Evolutionary conservation across 768 basidiomycete genomes (phyloP).

Genomic region (Fibroporia radiculosa): DNA sequence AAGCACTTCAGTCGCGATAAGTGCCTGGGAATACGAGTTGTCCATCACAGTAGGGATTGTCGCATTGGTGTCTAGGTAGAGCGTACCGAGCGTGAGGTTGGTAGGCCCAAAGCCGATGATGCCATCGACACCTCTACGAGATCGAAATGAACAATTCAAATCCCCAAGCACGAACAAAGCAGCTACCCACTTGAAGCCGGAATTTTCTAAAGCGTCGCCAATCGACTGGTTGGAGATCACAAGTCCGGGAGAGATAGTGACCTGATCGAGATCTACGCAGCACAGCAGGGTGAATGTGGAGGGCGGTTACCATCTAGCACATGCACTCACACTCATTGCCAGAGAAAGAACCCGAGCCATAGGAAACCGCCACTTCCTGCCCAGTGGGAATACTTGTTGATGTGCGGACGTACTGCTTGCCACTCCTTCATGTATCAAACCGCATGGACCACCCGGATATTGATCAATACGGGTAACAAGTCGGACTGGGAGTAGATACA

Average conservation of each 20-base stretch:
- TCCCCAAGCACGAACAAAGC: neutral
- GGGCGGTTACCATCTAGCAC: neutral
- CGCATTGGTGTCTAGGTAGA: neutral
- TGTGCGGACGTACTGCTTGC: slow-evolving; percentile 34
- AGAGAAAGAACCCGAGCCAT: slow-evolving; percentile 43
- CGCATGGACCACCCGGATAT: neutral
- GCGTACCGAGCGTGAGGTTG: slow-evolving; percentile 22
- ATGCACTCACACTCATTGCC: slow-evolving; percentile 21
- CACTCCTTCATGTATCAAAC: slow-evolving; percentile 21
- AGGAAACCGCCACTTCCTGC: slow-evolving; percentile 32
- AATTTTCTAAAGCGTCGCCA: slow-evolving; percentile 25
- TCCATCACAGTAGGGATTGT: slow-evolving; percentile 28
- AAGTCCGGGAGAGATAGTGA: slow-evolving; percentile 27
- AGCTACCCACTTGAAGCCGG: slow-evolving; percentile 12
- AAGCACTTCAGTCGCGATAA: slow-evolving; percentile 22
- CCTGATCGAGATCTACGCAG: slow-evolving; percentile 27
- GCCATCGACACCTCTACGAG: slow-evolving; percentile 17
- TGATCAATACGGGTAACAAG: neutral
- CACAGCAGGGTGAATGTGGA: neutral
- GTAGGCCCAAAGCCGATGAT: slow-evolving; percentile 31
- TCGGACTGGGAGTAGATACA: slow-evolving; percentile 2
- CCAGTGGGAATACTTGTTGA: slow-evolving; percentile 31
- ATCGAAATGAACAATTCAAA: slow-evolving; percentile 13
- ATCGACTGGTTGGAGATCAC: slow-evolving; percentile 25
- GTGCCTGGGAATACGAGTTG: slow-evolving; percentile 25